Conservation (phyloP, 371 early-diverging fungal genomes). For the Polyrhizophydium stewartii region DNA sequence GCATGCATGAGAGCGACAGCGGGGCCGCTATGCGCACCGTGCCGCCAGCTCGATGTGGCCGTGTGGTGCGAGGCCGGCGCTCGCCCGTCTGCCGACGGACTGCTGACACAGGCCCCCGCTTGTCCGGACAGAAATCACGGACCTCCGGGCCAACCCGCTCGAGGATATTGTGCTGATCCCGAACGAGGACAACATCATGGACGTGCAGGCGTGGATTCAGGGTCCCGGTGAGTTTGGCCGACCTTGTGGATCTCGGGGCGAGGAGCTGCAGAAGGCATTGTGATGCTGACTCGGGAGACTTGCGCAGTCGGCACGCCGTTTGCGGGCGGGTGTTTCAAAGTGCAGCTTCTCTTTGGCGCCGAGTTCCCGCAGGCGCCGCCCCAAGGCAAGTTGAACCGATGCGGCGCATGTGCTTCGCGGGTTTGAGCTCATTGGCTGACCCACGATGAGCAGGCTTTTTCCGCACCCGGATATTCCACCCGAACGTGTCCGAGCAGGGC, state of each 20-base stretch:
- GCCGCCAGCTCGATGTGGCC: too few species aligned
- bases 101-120: too few species aligned
- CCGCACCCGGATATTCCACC: constrained; percentile 88
- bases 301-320: constrained; percentile 64
- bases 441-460: constrained; percentile 68
- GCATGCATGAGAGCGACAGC: too few species aligned
- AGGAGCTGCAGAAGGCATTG: background rate
- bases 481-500: constrained; percentile 80
- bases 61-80: too few species aligned
- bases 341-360: constrained; percentile 56
- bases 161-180: constrained; percentile 73
- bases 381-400: constrained; percentile 46
- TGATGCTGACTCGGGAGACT: background rate
- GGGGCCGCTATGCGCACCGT: too few species aligned
- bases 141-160: constrained; percentile 53
- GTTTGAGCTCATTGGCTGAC: too few species aligned
- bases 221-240: constrained; percentile 66
- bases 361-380: constrained; percentile 76
- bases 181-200: constrained; percentile 66
- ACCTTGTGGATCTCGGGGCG: background rate
- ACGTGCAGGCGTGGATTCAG: constrained; percentile 79
- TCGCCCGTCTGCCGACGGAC: too few species aligned
- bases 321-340: constrained; percentile 66
- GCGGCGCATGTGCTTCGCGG: too few species aligned
- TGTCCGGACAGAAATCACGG: constrained; percentile 61